Evolutionary conservation across 139 green algal genomes (phyloP), one percentile per base, ranked within the genome.

Genomic region (Tetratostichococcus sp.): DNA sequence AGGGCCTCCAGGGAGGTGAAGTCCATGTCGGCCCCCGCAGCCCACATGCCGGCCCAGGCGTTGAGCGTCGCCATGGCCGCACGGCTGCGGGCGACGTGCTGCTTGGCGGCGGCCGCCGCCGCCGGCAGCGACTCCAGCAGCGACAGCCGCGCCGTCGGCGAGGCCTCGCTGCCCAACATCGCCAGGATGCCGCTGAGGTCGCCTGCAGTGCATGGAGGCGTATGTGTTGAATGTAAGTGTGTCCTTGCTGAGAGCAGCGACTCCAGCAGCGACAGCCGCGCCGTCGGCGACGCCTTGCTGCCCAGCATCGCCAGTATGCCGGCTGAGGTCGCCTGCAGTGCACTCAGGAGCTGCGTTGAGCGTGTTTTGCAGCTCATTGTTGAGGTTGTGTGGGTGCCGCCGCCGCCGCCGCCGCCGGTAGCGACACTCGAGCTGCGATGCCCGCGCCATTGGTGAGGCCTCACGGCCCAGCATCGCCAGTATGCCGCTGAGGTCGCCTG

Each of bases 21-120:
- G 65, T 68, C 76, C 30, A n/a, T n/a, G n/a, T 69, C 39, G 16
- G 35, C 65, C 72, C 77, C 74, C 2, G 65, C 23, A 32, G 70
- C 21, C 22, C 78, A 65, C 22, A 77, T 69, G 16, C 43, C 28
- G 32, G 81, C 68, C 84, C 77, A 89, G 32, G 67, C 69, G 30
- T 75, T 33, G 16, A 89, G 30, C 0, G 67, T 70, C 0, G 30
- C 16, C n/a, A 84, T 30, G 67, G 67, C 76, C 26, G 50, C 39
- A 0, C 25, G 1, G 33, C 85, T 72, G 2, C 30, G 35, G 1
- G 59, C 76, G 25, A 88, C 32, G 25, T 58, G 58, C 22, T 66
- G 31, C 62, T 77, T 66, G 5, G 30, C 57, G 8, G 34, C 58
- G 1, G 23, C 22, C 26, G 43, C 39, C 0, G 75, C 77, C 39